phyloP scores from a whole-genome alignment of 1,284 basidiomycete species.

The Rhizoctonia solani region DNA sequence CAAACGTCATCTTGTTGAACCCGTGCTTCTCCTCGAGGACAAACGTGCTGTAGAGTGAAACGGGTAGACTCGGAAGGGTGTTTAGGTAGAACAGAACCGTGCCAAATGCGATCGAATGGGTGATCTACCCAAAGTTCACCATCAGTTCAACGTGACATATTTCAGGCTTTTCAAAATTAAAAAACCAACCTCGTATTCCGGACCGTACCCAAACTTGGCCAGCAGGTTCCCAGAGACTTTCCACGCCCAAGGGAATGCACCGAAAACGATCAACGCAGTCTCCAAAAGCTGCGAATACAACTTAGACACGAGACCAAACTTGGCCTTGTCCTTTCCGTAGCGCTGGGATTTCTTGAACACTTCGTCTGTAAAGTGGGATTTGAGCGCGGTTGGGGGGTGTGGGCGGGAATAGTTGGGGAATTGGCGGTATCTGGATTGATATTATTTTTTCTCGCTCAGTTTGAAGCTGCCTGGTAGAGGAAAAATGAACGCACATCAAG shows the following conservation, averaged over 20 bases:
- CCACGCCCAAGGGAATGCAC: constrained; percentile 85
- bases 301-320: constrained; percentile 74
- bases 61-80: constrained; percentile 69
- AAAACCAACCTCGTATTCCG: constrained; percentile 66
- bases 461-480: constrained; percentile 26
- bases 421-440: constrained; percentile 67
- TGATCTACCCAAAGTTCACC: constrained; percentile 57
- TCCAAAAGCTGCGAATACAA: constrained; percentile 75
- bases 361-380: constrained; percentile 69
- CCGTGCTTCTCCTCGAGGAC: constrained; percentile 94
- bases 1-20: constrained; percentile 91
- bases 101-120: constrained; percentile 81
- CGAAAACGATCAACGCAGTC: constrained; percentile 71
- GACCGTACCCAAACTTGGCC: constrained; percentile 60
- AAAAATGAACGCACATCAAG: constrained; percentile 60
- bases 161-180: background rate
- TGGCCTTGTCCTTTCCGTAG: constrained; percentile 93
- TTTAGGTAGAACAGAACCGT: constrained; percentile 69
- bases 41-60: constrained; percentile 86
- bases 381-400: constrained; percentile 76
- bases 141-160: constrained; percentile 31
- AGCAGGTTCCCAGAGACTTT: constrained; percentile 57
- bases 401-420: constrained; percentile 80
- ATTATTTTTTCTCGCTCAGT: background rate
- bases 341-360: constrained; percentile 87